Evolutionary conservation across 306 rosid genomes (phyloP).

Genomic region (Cicer chorassanicum): DNA sequence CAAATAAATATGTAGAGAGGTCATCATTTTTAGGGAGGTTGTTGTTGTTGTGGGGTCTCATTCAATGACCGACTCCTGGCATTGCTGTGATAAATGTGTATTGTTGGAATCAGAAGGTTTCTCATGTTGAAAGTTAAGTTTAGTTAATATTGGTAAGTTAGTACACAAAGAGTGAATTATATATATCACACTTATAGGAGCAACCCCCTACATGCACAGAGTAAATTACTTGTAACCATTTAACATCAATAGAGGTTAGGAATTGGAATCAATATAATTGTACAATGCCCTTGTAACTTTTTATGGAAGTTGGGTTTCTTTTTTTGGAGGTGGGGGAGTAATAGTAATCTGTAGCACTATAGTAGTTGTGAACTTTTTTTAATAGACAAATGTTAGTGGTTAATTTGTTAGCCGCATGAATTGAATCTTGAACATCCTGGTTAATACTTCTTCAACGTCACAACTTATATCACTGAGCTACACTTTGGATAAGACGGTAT

Average conservation of each 20-base stretch:
- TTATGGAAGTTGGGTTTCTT: conserved; percentile 5
- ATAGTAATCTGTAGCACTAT: too few species aligned
- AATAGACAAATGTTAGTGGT: too few species aligned
- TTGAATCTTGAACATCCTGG: too few species aligned
- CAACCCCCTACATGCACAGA: background rate
- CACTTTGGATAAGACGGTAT: too few species aligned
- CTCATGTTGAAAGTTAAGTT: conserved; percentile 42
- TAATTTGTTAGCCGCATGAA: too few species aligned
- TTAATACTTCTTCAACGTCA: too few species aligned
- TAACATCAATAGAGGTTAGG: conserved; percentile 31
- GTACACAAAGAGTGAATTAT: conserved; percentile 25
- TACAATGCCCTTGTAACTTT: conserved; percentile 1
- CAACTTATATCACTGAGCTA: too few species aligned
- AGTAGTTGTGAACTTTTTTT: too few species aligned
- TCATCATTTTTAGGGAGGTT: conserved; percentile 45
- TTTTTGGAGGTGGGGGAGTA: too few species aligned
- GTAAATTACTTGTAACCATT: conserved; percentile 4
- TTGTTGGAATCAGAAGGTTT: conserved; percentile 48
- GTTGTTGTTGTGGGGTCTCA: conserved; percentile 54
- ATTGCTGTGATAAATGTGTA: conserved; percentile 38
- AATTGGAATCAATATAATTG: conserved; percentile 20
- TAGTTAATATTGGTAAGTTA: background rate
- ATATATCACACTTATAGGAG: conserved; percentile 30
- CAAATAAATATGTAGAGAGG: conserved; percentile 37
- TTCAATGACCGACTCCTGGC: conserved; percentile 50